Base-by-base conservation (phyloP, 768 basidiomycete species). In the Suillus alpinus region DNA sequence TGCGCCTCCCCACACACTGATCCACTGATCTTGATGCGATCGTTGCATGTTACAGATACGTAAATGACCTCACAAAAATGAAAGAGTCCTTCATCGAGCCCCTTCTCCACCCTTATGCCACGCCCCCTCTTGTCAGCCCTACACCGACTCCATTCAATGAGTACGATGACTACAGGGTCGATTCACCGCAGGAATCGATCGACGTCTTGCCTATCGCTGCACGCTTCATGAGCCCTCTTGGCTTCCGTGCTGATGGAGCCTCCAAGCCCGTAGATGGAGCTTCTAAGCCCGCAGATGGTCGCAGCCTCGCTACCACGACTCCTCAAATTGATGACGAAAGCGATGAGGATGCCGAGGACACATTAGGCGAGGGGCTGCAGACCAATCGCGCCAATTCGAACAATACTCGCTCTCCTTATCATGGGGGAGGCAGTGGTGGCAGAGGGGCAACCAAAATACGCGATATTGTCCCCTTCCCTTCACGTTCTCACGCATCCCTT, bases 11-110 rank as follows among this genome's bases (percentile, higher is more conserved):
- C 3, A 34, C 43, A 29, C 3, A n/a, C 51, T 51, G 40, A 64
- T 56, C 50, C 31, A 41, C 39, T 37, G 20, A 43, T 41, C 29
- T 58, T 60, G 16, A n/a, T 55, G 18, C 31, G 31, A 57, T 55
- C 53, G 37, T 39, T 29, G 23, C 16, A 31, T 34, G 37, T 60
- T 56, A 1, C 71, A 97, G 95, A 86, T 98, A 98, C 70, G 94
- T 98, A 39, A 84, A 84, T 67, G 95, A 98, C 68, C 83, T 98
- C 10, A 75, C 86, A 67, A 92, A 90, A 76, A 89, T 98, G 85
- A 94, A 93, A 77, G 92, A 95, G 65, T 94, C 91, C 0, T 97
- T 97, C 68, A 92, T 95, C 67, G 89, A 91, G 63, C 88, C 92
- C 9, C 83, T 96, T 37, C 83, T 98, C 16, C 94, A 96, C 75